A percentile compares a stretch with the other conserved stretches of the same genome.
Conservation (phyloP, 2,329 filamentous ascomycete species). For the Zymoseptoria brevis region DNA sequence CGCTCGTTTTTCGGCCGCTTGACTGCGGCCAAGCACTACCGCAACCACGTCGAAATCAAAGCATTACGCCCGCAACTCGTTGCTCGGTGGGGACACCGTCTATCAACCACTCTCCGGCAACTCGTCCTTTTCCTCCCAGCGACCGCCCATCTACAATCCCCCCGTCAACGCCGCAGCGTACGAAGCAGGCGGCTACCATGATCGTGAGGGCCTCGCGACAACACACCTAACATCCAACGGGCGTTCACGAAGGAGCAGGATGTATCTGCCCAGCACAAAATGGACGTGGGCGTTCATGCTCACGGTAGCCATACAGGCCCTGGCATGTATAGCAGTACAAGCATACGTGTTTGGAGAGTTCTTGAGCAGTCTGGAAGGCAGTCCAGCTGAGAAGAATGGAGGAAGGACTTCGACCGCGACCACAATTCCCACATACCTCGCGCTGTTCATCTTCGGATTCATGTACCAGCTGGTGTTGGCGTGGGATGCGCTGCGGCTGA, state of each 20-base stretch:
- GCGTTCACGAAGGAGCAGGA: constrained; percentile 35
- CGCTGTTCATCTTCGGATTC: constrained; percentile 95
- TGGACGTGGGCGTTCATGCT: constrained; percentile 87
- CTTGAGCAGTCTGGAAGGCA: constrained; percentile 50
- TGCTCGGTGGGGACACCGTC: constrained; percentile 41
- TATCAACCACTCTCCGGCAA: constrained; percentile 43
- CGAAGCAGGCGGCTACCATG: constrained; percentile 41
- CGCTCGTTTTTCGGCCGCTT: constrained; percentile 13
- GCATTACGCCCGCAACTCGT: constrained; percentile 50
- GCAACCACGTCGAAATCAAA: constrained; percentile 41
- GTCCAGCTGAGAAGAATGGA: constrained; percentile 5
- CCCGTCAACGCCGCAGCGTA: constrained; percentile 26
- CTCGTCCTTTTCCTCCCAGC: constrained; percentile 20
- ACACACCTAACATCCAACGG: constrained; percentile 26
- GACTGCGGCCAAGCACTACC: constrained; percentile 20
- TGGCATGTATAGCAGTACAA: constrained; percentile 76
- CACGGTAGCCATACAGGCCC: constrained; percentile 65
- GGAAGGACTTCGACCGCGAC: constrained; percentile 9
- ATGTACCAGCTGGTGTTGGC: constrained; percentile 83
- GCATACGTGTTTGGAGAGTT: constrained; percentile 86
- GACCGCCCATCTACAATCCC: constrained; percentile 19
- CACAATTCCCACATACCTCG: constrained; percentile 88
- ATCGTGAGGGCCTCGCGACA: constrained; percentile 44
- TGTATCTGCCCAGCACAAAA: constrained; percentile 71
- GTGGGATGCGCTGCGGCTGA: constrained; percentile 86